Percentiles rank a stretch among this genome's conserved stretches.
Conservation (phyloP, 768 basidiomycete species). For the Arthromyces matolae region DNA sequence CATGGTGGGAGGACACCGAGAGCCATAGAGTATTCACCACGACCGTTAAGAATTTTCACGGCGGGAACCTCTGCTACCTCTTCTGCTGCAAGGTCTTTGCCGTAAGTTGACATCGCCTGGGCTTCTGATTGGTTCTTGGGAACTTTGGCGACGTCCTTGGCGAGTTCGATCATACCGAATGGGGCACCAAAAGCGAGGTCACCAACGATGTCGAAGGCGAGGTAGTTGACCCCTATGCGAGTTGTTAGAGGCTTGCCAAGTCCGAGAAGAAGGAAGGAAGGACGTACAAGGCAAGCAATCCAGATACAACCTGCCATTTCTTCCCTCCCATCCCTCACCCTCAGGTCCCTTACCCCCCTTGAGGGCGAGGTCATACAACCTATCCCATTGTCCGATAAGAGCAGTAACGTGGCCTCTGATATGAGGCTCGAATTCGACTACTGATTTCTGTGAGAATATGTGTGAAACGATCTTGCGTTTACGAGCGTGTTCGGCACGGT, state of each 20-base stretch:
- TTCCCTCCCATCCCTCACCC: slow-evolving; percentile 64
- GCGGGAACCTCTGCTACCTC: slow-evolving; percentile 64
- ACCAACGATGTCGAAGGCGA: slow-evolving; percentile 72
- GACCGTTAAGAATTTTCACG: slow-evolving; percentile 80
- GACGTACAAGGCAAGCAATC: slow-evolving; percentile 70
- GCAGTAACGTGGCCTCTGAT: slow-evolving; percentile 56
- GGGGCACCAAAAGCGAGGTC: slow-evolving; percentile 85
- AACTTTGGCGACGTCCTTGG: slow-evolving; percentile 68
- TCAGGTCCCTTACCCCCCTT: slow-evolving; percentile 57
- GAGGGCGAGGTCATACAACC: slow-evolving; percentile 50
- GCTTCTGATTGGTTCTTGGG: slow-evolving; percentile 50
- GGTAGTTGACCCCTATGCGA: slow-evolving; percentile 46
- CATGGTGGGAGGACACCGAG: slow-evolving; percentile 74
- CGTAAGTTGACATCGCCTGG: slow-evolving; percentile 53
- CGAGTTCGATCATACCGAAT: slow-evolving; percentile 82
- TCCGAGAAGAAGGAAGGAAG: neutral
- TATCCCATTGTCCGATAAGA: slow-evolving; percentile 74
- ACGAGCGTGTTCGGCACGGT: slow-evolving; percentile 74
- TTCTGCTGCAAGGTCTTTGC: slow-evolving; percentile 38
- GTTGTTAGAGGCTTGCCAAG: neutral
- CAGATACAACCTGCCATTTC: slow-evolving; percentile 64
- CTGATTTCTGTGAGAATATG: slow-evolving; percentile 81
- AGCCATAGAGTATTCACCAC: slow-evolving; percentile 83
- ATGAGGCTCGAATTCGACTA: slow-evolving; percentile 83
- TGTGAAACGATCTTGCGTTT: slow-evolving; percentile 91